phyloP scores from a whole-genome alignment of 805 yeast species.

The Saccharomycopsis guyanensis region DNA sequence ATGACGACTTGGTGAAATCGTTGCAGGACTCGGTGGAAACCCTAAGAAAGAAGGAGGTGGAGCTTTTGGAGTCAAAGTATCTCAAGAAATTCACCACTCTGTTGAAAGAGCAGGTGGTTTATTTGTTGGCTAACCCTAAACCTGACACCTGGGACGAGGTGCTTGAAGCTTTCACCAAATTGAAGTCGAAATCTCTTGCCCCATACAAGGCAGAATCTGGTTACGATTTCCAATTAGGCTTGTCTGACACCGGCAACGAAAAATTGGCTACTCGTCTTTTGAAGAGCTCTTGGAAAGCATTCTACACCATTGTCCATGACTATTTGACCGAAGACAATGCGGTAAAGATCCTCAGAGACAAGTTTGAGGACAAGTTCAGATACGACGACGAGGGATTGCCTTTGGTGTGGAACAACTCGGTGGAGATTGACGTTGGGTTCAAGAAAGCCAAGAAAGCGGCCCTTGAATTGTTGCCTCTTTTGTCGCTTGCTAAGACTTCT shows the following conservation, averaged over 20 bases:
- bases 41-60: conserved; percentile 34
- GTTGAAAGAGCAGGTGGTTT: conserved; percentile 45
- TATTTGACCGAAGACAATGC: conserved; percentile 60
- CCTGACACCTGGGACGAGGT: conserved; percentile 56
- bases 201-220: conserved; percentile 25
- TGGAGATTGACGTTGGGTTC: conserved; percentile 64
- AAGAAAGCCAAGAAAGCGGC: conserved; percentile 53
- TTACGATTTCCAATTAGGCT: conserved; percentile 51
- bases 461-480: conserved; percentile 47
- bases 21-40: conserved; percentile 28
- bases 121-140: conserved; percentile 42
- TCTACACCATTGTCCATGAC: conserved; percentile 52
- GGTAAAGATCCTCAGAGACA: conserved; percentile 58
- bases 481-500: conserved; percentile 45
- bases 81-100: conserved; percentile 39
- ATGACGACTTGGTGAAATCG: conserved; percentile 26
- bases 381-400: conserved; percentile 83
- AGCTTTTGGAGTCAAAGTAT: conserved; percentile 34
- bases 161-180: conserved; percentile 34
- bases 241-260: conserved; percentile 35
- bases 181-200: conserved; percentile 27
- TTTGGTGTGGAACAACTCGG: conserved; percentile 64
- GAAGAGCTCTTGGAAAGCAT: conserved; percentile 55
- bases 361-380: conserved; percentile 75
- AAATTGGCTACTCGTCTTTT: conserved; percentile 37